Conservation (phyloP, 495 filamentous ascomycete species). For the Aspergillus wentii region DNA sequence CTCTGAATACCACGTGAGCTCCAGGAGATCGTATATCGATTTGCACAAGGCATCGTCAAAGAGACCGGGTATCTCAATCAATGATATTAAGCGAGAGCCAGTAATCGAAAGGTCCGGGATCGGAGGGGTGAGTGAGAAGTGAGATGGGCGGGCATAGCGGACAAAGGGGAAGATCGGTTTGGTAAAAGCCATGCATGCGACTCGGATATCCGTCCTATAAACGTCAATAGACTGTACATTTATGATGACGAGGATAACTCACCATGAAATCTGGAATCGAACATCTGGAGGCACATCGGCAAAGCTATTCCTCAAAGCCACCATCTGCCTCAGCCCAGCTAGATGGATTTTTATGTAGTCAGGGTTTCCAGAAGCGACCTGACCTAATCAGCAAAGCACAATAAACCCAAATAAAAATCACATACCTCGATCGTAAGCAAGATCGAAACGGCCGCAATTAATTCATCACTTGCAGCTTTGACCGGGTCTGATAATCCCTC, state of each 20-base stretch:
- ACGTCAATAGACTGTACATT: conserved; percentile 6
- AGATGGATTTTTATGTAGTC: conserved; percentile 45
- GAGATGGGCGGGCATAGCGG: conserved; percentile 31
- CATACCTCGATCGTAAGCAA: conserved; percentile 43
- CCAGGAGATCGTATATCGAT: conserved; percentile 34
- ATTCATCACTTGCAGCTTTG: conserved; percentile 39
- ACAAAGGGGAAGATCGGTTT: conserved; percentile 44
- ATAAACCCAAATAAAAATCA: neutral
- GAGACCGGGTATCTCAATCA: conserved; percentile 36
- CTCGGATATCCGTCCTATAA: conserved; percentile 42
- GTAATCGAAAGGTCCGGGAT: conserved; percentile 28
- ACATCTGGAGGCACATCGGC: conserved; percentile 36
- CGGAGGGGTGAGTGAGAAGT: conserved; percentile 30
- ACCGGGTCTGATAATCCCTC: conserved; percentile 37
- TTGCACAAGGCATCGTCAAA: conserved; percentile 29
- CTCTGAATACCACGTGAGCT: conserved; percentile 39
- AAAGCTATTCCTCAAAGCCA: conserved; percentile 37
- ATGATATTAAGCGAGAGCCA: conserved; percentile 30
- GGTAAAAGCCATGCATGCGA: conserved; percentile 40
- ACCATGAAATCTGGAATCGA: conserved; percentile 46
- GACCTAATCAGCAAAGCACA: conserved; percentile 9
- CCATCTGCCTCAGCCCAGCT: conserved; percentile 43
- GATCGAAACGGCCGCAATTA: conserved; percentile 42
- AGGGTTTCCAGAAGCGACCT: conserved; percentile 42
- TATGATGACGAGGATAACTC: conserved; percentile 1